phyloP scores from a whole-genome alignment of 202 grass and related monocot species.

The Bolboschoenoplectus hybrid region DNA sequence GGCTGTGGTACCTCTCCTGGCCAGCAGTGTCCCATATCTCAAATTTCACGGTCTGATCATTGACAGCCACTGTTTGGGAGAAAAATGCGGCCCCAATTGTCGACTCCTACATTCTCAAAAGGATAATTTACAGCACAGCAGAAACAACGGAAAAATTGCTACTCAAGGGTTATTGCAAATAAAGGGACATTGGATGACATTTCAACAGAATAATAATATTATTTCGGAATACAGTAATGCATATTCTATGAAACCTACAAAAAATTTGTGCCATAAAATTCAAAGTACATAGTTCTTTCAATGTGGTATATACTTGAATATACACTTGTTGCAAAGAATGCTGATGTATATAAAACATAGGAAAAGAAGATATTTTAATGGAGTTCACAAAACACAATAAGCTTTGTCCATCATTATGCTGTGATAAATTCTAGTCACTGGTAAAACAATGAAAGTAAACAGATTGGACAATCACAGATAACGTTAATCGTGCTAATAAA shows the following conservation, averaged over 20 bases:
- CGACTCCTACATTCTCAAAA: conserved; percentile 66
- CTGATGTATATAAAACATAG: not conserved
- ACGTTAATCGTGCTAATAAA: not conserved
- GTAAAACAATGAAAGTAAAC: not conserved
- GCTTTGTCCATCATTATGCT: not conserved
- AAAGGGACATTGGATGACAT: not conserved
- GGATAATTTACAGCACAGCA: not conserved
- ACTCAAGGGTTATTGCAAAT: not conserved
- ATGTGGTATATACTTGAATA: not conserved
- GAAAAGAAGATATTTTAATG: conserved; percentile 2
- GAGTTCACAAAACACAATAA: not conserved
- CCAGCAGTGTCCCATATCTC: conserved; percentile 99
- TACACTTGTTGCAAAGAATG: not conserved
- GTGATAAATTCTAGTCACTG: not conserved
- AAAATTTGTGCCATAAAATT: not conserved
- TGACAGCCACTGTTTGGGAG: conserved; percentile 86
- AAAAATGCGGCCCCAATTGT: conserved; percentile 98
- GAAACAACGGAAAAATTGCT: not conserved
- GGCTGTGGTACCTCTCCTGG: conserved; percentile 98
- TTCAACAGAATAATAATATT: not conserved
- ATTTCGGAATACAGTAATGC: not conserved
- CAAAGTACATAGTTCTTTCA: not conserved
- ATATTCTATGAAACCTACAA: not conserved
- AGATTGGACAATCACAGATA: not conserved
- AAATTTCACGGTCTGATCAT: conserved; percentile 91